phyloP scores from a whole-genome alignment of 768 basidiomycete genomes.

The Royoungia palumana region DNA sequence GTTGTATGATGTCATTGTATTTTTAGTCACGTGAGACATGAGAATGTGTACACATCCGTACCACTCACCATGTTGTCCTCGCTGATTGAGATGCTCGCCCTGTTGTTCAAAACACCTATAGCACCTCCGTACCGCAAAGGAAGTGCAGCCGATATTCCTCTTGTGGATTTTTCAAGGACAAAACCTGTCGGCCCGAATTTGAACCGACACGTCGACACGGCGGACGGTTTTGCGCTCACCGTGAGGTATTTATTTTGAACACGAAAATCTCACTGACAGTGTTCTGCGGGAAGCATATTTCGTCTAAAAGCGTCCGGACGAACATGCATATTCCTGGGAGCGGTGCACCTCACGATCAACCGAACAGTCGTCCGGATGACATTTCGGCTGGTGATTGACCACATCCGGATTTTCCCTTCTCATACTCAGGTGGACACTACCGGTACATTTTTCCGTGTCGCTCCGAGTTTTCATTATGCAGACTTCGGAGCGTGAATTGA shows the following conservation, averaged over 20 bases:
- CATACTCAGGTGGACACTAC: too few relatives aligned
- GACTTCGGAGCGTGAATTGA: too few relatives aligned
- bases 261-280: slow-evolving; percentile 1
- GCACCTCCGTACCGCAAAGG: background rate
- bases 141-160: slow-evolving; percentile 9
- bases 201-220: background rate
- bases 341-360: background rate
- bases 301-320: slow-evolving; percentile 7
- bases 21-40: slow-evolving; percentile 13
- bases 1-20: slow-evolving; percentile 8
- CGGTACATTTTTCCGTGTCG: too few relatives aligned
- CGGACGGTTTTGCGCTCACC: slow-evolving; percentile 2
- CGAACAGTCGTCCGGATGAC: background rate
- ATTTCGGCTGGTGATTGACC: background rate
- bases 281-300: background rate
- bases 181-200: background rate
- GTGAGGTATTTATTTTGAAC: slow-evolving; percentile 11
- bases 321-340: slow-evolving; percentile 14
- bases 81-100: slow-evolving; percentile 9
- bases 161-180: slow-evolving; percentile 17
- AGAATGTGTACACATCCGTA: background rate
- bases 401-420: too few relatives aligned
- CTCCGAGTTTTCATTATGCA: too few relatives aligned
- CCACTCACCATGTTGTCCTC: slow-evolving; percentile 13
- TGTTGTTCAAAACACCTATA: slow-evolving; percentile 27